Conservation (phyloP, 1,139 yeast genomes). For the Yamadazyma aaseri region DNA sequence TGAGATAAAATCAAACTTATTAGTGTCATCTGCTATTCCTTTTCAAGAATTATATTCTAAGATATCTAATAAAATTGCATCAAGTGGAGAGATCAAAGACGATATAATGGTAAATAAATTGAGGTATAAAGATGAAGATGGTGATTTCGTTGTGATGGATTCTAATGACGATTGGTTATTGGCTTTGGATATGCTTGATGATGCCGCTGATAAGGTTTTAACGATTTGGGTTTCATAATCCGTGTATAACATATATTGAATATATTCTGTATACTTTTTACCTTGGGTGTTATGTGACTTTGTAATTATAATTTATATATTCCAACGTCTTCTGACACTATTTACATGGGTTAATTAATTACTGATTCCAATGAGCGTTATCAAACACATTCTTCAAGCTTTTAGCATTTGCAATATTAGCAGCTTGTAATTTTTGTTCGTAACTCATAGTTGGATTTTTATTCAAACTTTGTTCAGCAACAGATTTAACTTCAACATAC, state of each 20-base stretch:
- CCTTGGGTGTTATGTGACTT: too few relatives aligned
- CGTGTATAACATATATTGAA: too few relatives aligned
- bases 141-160: slow-evolving; percentile 84
- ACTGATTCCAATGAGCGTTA: slow-evolving; percentile 32
- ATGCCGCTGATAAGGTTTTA: slow-evolving; percentile 35
- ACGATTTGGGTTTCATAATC: slow-evolving; percentile 40
- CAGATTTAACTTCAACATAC: slow-evolving; percentile 10
- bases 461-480: slow-evolving; percentile 22
- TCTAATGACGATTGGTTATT: slow-evolving; percentile 74
- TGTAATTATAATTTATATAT: too few relatives aligned
- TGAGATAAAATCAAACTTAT: slow-evolving; percentile 29
- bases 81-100: slow-evolving; percentile 30
- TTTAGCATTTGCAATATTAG: slow-evolving; percentile 27
- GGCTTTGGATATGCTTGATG: slow-evolving; percentile 54
- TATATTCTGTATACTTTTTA: too few relatives aligned
- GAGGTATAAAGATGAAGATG: slow-evolving; percentile 92
- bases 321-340: slow-evolving; percentile 6
- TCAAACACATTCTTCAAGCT: slow-evolving; percentile 21
- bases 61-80: slow-evolving; percentile 35
- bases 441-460: slow-evolving; percentile 30
- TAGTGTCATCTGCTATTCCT: slow-evolving; percentile 44
- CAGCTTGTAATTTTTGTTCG: slow-evolving; percentile 27
- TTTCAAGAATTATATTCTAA: slow-evolving; percentile 48
- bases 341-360: slow-evolving; percentile 3
- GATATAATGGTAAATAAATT: slow-evolving; percentile 50